These are phyloP conservation scores for Colletotrichum gloeosporioides DNA, from an alignment of 2,329 filamentous ascomycete genomes.

Conservation along the genomic window DNA sequence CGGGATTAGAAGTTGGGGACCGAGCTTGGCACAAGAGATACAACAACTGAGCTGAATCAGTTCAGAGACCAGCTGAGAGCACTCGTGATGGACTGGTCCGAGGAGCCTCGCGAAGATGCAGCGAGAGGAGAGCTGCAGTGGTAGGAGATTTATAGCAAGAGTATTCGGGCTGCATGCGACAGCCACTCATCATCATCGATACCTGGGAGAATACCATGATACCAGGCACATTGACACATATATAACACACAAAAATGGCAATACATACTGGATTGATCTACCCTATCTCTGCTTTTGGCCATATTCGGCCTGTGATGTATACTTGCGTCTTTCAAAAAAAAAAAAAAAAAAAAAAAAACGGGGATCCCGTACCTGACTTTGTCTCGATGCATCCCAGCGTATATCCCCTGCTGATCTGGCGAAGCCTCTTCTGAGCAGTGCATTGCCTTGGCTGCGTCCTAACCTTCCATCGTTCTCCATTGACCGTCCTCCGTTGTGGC, in stretches of 20 bases:
- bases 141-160: neutral
- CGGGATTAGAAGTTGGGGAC: constrained; percentile 10
- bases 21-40: neutral
- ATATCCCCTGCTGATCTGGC: neutral
- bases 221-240: neutral
- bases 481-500: neutral
- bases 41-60: neutral
- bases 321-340: neutral
- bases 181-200: neutral
- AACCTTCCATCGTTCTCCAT: neutral
- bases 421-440: neutral
- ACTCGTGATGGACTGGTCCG: neutral
- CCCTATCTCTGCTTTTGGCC: neutral
- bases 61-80: neutral
- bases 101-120: neutral
- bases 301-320: neutral
- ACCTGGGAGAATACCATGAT: neutral
- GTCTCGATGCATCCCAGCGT: neutral
- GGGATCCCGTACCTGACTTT: neutral
- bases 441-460: neutral
- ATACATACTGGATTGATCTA: neutral
- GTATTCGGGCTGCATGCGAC: neutral
- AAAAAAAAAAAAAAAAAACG: neutral
- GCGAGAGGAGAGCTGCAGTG: neutral
- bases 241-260: neutral